A percentile compares a stretch with the other conserved stretches of the same genome.
phyloP scores from a whole-genome alignment of 352 stramenopile species.

The Thraustotheca clavata region DNA sequence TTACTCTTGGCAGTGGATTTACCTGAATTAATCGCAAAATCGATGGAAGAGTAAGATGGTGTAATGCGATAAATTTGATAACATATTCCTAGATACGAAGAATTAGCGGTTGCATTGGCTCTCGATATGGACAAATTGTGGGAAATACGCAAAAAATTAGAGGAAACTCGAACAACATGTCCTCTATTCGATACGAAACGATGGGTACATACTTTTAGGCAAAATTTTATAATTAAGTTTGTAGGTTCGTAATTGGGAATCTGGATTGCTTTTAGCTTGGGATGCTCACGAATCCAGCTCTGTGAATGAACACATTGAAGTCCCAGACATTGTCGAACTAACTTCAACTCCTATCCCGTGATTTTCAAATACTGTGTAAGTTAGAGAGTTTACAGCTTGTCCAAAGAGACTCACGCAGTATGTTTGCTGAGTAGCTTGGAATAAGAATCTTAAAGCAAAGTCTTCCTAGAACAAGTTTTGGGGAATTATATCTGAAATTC shows the following conservation, averaged over 20 bases:
- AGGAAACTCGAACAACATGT: conserved; percentile 50
- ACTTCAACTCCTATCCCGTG: neutral
- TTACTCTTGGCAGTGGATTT: conserved; percentile 76
- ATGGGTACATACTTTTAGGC: conserved; percentile 36
- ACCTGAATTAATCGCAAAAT: conserved; percentile 62
- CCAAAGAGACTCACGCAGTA: too few relatives aligned
- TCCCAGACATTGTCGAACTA: conserved; percentile 64
- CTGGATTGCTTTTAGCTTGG: conserved; percentile 55
- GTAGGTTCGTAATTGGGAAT: conserved; percentile 77
- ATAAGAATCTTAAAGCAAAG: too few relatives aligned
- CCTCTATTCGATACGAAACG: conserved; percentile 77
- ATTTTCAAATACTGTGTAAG: too few relatives aligned
- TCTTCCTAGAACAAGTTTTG: too few relatives aligned
- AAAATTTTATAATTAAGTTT: conserved; percentile 20
- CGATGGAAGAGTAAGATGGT: conserved; percentile 49
- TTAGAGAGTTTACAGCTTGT: too few relatives aligned
- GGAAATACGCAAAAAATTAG: conserved; percentile 56
- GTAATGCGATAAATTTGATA: neutral
- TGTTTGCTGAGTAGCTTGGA: too few relatives aligned
- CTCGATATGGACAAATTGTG: conserved; percentile 80
- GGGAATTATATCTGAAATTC: too few relatives aligned
- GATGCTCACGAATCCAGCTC: conserved; percentile 59
- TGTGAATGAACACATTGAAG: conserved; percentile 65
- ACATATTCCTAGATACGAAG: conserved; percentile 66
- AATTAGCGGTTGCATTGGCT: conserved; percentile 82